Evolutionary conservation across 1,139 yeast genomes (phyloP).

Genomic region (Zygotorulaspora mrakii): DNA sequence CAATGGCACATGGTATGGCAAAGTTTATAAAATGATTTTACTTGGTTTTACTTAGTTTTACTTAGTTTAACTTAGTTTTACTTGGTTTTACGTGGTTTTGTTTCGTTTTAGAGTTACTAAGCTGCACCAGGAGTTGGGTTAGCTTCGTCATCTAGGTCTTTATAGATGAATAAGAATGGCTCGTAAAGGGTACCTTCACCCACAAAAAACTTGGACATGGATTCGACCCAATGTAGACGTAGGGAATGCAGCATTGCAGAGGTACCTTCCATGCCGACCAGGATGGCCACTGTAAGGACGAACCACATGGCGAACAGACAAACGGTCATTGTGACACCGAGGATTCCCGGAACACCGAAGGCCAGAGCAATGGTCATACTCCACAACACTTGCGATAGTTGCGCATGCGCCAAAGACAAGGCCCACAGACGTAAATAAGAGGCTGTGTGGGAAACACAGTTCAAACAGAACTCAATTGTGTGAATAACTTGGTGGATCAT

Average conservation of each 20-base stretch:
- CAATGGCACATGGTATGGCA: not conserved
- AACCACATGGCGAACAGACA: conserved; percentile 93
- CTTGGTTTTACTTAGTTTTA: not conserved
- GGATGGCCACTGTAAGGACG: conserved; percentile 78
- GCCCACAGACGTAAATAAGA: conserved; percentile 98
- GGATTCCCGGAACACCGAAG: conserved; percentile 66
- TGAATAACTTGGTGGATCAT: conserved; percentile 98
- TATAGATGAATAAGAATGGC: conserved; percentile 62
- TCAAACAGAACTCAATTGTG: conserved; percentile 95
- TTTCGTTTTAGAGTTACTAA: no score
- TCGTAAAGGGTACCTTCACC: conserved; percentile 91
- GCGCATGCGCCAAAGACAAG: conserved; percentile 93
- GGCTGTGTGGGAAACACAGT: conserved; percentile 97
- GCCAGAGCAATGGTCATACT: conserved; percentile 88
- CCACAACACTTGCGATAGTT: conserved; percentile 92
- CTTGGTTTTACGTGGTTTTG: no score
- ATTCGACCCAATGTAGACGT: conserved; percentile 98
- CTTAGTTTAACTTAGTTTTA: no score
- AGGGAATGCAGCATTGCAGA: conserved; percentile 97
- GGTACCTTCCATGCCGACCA: conserved; percentile 98
- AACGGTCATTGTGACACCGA: conserved; percentile 71
- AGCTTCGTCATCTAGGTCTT: conserved; percentile 27
- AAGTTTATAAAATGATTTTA: not conserved
- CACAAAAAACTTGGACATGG: conserved; percentile 95
- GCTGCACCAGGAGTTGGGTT: conserved; percentile 10